Evolutionary conservation across 202 grass and related monocot species (phyloP).

Genomic region (Thinopyrum obtusiflorum): DNA sequence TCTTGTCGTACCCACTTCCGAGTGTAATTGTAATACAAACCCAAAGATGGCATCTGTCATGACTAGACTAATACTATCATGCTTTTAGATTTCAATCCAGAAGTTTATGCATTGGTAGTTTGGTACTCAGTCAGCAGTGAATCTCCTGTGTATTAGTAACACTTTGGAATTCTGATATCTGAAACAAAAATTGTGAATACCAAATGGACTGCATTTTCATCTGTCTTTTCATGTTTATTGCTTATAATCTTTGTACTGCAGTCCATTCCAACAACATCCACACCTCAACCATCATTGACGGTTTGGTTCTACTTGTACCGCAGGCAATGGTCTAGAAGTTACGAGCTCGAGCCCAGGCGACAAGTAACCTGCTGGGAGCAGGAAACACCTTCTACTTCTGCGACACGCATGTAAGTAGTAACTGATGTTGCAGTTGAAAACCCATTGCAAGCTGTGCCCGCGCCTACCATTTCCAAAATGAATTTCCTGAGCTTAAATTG

Average conservation of each 20-base stretch:
- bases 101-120: not conserved
- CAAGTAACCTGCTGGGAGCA: not conserved
- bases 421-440: not conserved
- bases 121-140: not conserved
- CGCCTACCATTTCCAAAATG: not conserved
- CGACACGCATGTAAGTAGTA: constrained; percentile 26
- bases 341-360: constrained; percentile 20
- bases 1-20: not conserved
- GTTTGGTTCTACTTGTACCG: constrained; percentile 1
- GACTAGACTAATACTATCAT: not conserved
- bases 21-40: not conserved
- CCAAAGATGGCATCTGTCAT: not conserved
- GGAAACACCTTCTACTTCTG: not conserved
- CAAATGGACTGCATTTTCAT: not conserved
- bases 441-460: not conserved
- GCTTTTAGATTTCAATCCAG: not conserved
- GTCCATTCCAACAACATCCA: not conserved
- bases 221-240: not conserved
- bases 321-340: constrained; percentile 54
- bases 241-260: not conserved
- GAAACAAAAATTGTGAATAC: not conserved
- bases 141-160: not conserved
- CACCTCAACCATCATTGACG: not conserved
- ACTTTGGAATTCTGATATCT: not conserved
- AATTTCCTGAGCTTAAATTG: not conserved